Conservation (phyloP, 148 eudicot genomes). For the Nepenthes mirabilis region DNA sequence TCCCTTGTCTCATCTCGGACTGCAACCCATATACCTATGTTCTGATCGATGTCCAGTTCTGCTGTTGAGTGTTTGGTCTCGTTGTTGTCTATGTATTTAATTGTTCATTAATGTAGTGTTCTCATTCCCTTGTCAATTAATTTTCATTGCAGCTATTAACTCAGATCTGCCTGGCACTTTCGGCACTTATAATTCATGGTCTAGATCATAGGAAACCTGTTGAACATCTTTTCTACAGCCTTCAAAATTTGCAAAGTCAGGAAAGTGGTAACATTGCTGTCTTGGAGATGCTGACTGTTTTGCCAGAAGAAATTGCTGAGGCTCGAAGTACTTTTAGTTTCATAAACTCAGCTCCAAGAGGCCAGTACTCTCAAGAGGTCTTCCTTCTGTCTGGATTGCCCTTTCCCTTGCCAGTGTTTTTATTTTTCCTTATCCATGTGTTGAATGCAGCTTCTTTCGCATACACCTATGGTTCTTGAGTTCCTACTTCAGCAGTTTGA, state of each 20-base stretch:
- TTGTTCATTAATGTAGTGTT: conserved; percentile 4
- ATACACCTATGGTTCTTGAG: conserved; percentile 76
- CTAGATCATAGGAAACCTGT: conserved; percentile 73
- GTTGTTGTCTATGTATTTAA: neutral
- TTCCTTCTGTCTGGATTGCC: conserved; percentile 8
- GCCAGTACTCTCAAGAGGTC: conserved; percentile 79
- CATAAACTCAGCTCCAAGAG: conserved; percentile 46
- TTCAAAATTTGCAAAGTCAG: conserved; percentile 64
- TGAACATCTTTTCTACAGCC: conserved; percentile 80
- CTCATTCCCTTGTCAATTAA: conserved; percentile 1
- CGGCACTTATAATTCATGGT: conserved; percentile 75
- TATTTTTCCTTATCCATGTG: conserved; percentile 11
- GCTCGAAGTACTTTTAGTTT: conserved; percentile 52
- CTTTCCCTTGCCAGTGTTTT: conserved; percentile 6
- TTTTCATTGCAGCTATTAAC: conserved; percentile 71
- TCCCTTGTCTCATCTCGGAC: too few species aligned
- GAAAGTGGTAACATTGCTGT: conserved; percentile 73
- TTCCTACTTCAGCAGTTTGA: conserved; percentile 72
- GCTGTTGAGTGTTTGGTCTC: neutral
- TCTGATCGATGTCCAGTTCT: neutral
- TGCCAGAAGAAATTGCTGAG: conserved; percentile 86
- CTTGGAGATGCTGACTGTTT: conserved; percentile 81
- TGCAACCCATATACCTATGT: neutral
- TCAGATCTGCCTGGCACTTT: conserved; percentile 88
- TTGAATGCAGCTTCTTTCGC: conserved; percentile 68